These are phyloP conservation scores for Mycena latifolia DNA, from an alignment of 768 basidiomycete genomes.

Conservation along the genomic window DNA sequence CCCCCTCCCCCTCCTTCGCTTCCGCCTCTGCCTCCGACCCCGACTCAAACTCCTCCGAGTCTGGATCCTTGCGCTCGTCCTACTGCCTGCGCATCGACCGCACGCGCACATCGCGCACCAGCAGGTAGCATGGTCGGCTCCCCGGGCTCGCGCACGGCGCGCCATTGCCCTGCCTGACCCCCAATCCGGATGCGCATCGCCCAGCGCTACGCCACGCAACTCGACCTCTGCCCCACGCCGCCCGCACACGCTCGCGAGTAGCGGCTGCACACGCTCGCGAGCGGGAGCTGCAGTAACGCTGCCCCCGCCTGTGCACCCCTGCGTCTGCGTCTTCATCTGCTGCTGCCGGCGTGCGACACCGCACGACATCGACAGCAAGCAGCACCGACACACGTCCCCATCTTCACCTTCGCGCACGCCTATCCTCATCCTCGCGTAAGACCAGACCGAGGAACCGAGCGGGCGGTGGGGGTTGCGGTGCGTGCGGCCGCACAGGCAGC, in stretches of 20 bases:
- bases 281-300: not conserved
- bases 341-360: not conserved
- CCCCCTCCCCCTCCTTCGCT: too few species aligned
- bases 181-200: conserved; percentile 7
- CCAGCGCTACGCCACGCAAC: not conserved
- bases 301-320: not conserved
- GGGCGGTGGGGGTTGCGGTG: not conserved
- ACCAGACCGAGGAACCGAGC: not conserved
- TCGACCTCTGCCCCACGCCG: not conserved
- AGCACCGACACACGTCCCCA: not conserved
- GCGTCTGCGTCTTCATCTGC: conserved; percentile 5
- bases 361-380: conserved; percentile 7
- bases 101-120: too few species aligned
- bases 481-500: not conserved
- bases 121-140: too few species aligned
- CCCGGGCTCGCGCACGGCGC: not conserved
- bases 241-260: too few species aligned
- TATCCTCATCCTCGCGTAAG: too few species aligned
- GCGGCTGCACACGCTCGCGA: not conserved
- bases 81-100: too few species aligned
- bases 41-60: too few species aligned
- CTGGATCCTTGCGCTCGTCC: too few species aligned
- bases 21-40: conserved; percentile 8
- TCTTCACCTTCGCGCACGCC: conserved; percentile 2
- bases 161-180: conserved; percentile 2